Conservation (phyloP, 2,329 filamentous ascomycete species). For the Xylariaceae sp. region DNA sequence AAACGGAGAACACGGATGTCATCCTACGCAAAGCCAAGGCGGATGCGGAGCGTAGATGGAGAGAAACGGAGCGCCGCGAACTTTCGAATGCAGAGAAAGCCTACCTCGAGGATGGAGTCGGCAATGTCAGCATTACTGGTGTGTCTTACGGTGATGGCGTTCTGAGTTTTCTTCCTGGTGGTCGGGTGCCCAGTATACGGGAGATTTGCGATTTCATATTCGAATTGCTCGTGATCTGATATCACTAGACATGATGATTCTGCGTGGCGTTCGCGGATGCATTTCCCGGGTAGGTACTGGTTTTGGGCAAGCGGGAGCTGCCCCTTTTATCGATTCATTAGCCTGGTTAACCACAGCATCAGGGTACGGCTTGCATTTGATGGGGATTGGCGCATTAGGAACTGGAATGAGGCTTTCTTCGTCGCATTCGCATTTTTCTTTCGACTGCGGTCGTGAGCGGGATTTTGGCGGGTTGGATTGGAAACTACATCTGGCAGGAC, state of each 20-base stretch:
- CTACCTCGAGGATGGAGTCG: constrained; percentile 51
- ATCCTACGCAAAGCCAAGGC: constrained; percentile 64
- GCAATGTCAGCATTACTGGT: constrained; percentile 17
- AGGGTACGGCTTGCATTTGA: constrained; percentile 10
- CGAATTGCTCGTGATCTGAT: constrained; percentile 28
- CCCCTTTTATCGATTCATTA: background rate
- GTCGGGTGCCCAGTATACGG: constrained; percentile 26
- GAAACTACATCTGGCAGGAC: constrained; percentile 1
- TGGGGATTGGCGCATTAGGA: constrained; percentile 9
- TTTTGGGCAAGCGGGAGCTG: background rate
- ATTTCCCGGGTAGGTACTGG: background rate
- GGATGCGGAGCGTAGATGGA: constrained; percentile 68
- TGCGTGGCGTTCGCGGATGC: constrained; percentile 2
- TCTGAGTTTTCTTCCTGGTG: constrained; percentile 18
- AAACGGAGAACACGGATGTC: constrained; percentile 66
- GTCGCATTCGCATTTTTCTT: background rate
- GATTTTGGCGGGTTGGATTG: background rate
- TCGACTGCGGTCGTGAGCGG: background rate
- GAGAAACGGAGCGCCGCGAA: constrained; percentile 55
- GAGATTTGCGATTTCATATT: constrained; percentile 31
- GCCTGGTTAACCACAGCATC: background rate
- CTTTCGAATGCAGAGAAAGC: constrained; percentile 51
- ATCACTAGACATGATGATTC: constrained; percentile 5
- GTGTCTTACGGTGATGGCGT: constrained; percentile 6
- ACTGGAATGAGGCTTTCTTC: background rate